Conservation (phyloP, 2,329 filamentous ascomycete genomes). For the Thielaviopsis populi region DNA sequence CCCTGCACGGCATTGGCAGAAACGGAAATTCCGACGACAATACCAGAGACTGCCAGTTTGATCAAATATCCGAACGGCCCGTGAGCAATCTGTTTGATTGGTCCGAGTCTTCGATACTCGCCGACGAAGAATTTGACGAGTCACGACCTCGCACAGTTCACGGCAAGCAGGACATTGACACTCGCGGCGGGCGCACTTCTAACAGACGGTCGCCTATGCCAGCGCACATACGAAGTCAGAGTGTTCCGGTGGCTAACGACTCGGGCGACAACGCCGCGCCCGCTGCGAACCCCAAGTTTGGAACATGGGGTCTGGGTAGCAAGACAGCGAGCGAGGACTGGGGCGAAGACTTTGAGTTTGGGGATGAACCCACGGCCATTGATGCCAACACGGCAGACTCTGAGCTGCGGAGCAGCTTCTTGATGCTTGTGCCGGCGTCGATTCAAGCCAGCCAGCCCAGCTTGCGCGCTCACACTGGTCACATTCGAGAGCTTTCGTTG, state of each 20-base stretch:
- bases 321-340: slow-evolving; percentile 74
- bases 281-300: slow-evolving; percentile 44
- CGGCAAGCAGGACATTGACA: slow-evolving; percentile 56
- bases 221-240: slow-evolving; percentile 64
- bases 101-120: slow-evolving; percentile 50
- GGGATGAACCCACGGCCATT: slow-evolving; percentile 28
- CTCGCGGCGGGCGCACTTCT: slow-evolving; percentile 51
- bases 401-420: slow-evolving; percentile 22
- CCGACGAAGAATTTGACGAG: slow-evolving; percentile 44
- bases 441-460: slow-evolving; percentile 72
- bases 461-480: slow-evolving; percentile 69
- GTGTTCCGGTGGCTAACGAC: slow-evolving; percentile 59
- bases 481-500: slow-evolving; percentile 65
- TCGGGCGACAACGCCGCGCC: slow-evolving; percentile 28
- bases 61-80: slow-evolving; percentile 31
- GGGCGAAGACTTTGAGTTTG: slow-evolving; percentile 80
- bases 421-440: slow-evolving; percentile 60
- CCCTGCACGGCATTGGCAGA: slow-evolving; percentile 38
- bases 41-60: slow-evolving; percentile 11
- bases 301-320: slow-evolving; percentile 66
- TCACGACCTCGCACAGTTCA: slow-evolving; percentile 60
- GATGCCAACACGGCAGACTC: slow-evolving; percentile 24
- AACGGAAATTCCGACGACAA: slow-evolving; percentile 25
- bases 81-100: slow-evolving; percentile 64
- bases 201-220: slow-evolving; percentile 53